These are phyloP conservation scores for Chiua virens DNA, from an alignment of 768 basidiomycete species.

Conservation along the genomic window DNA sequence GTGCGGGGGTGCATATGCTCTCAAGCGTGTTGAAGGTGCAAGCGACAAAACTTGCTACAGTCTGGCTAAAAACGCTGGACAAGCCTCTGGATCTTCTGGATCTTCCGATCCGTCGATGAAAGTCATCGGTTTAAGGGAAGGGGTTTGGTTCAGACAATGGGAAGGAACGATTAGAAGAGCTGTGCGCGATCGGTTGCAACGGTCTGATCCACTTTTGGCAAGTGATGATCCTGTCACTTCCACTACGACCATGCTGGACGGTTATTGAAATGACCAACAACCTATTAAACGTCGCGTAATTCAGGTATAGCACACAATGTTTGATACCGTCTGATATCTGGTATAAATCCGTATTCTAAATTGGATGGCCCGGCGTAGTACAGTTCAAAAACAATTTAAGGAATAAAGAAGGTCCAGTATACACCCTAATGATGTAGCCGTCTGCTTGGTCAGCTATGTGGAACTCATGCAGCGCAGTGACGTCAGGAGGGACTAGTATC, in stretches of 20 bases:
- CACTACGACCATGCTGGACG: slow-evolving; percentile 25
- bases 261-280: slow-evolving; percentile 16
- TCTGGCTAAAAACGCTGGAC: background rate
- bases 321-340: slow-evolving; percentile 2
- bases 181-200: slow-evolving; percentile 46
- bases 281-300: background rate
- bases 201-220: slow-evolving; percentile 33
- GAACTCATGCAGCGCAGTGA: background rate
- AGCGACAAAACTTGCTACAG: slow-evolving; percentile 4
- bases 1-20: slow-evolving; percentile 73
- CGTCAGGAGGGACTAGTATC: slow-evolving; percentile 4
- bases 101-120: slow-evolving; percentile 35
- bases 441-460: too few relatives aligned
- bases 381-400: slow-evolving; percentile 10
- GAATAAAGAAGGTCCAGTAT: slow-evolving; percentile 19
- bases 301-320: background rate
- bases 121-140: slow-evolving; percentile 63
- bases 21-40: slow-evolving; percentile 43
- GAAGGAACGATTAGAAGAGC: slow-evolving; percentile 64
- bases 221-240: slow-evolving; percentile 18
- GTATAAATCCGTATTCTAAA: slow-evolving; percentile 6
- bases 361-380: slow-evolving; percentile 6
- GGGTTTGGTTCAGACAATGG: slow-evolving; percentile 80
- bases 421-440: background rate
- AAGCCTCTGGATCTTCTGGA: slow-evolving; percentile 22